phyloP scores from a whole-genome alignment of 192 early-diverging fungal species.

The Gamsiella multidivaricata region DNA sequence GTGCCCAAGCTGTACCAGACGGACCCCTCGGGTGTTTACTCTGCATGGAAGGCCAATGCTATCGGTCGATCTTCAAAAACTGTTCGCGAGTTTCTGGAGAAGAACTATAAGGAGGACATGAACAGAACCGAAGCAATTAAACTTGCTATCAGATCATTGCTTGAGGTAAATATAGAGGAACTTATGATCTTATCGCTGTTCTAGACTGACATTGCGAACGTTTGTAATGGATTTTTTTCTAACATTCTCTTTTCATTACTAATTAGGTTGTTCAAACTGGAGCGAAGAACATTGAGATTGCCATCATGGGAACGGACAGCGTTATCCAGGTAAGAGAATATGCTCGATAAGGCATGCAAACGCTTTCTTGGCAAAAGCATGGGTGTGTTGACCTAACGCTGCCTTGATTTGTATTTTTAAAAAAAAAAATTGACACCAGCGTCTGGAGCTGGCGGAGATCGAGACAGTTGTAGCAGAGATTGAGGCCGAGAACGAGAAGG shows the following conservation, averaged over 20 bases:
- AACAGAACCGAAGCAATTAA: conserved; percentile 85
- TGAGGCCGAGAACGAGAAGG: conserved; percentile 88
- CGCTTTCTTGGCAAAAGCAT: too few species aligned
- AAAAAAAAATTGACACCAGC: conserved; percentile 15
- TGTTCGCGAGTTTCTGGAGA: conserved; percentile 97
- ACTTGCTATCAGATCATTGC: conserved; percentile 88
- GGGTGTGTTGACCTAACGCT: too few species aligned
- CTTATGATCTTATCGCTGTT: not conserved
- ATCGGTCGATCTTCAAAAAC: conserved; percentile 98
- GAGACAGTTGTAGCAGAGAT: conserved; percentile 89
- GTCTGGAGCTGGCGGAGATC: conserved; percentile 69
- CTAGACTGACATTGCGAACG: too few species aligned
- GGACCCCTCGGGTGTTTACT: conserved; percentile 98
- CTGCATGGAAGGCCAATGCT: conserved; percentile 98
- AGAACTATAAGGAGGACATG: conserved; percentile 94
- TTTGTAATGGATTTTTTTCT: too few species aligned
- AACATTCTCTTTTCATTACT: too few species aligned
- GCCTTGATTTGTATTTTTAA: too few species aligned
- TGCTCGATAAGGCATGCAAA: too few species aligned
- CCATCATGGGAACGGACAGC: conserved; percentile 85
- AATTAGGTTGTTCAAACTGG: conserved; percentile 95
- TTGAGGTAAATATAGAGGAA: conserved; percentile 87
- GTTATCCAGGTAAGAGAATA: conserved; percentile 66
- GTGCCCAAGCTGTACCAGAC: conserved; percentile 96
- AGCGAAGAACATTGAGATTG: conserved; percentile 99